Evolutionary conservation across 2,329 filamentous ascomycete species (phyloP).

Genomic region (Beauveria australis): DNA sequence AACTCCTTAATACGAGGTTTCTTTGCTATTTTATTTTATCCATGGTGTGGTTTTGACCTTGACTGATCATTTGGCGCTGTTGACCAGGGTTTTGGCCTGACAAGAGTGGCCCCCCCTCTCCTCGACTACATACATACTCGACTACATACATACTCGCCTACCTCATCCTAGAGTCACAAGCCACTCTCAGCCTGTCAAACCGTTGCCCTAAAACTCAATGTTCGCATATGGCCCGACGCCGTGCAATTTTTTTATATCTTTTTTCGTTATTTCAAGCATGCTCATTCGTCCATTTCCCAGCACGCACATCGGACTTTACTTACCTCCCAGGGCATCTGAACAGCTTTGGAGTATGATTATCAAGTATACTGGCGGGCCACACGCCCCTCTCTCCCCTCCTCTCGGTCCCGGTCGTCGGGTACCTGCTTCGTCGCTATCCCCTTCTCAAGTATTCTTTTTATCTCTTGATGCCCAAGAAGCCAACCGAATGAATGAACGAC

Average conservation of each 20-base stretch:
- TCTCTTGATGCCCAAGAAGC: conserved; percentile 1
- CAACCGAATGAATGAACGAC: neutral
- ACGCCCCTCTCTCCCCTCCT: neutral
- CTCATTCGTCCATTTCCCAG: neutral
- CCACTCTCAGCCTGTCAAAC: conserved; percentile 2
- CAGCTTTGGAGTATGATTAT: neutral
- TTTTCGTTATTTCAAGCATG: neutral
- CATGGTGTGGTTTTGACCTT: neutral
- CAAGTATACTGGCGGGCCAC: neutral
- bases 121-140: neutral
- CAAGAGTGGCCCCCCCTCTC: neutral
- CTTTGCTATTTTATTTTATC: neutral
- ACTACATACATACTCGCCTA: neutral
- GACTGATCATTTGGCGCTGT: neutral
- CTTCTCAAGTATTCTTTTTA: too few species aligned
- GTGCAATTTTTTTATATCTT: neutral
- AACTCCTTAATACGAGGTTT: too few species aligned
- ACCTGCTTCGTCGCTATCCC: neutral
- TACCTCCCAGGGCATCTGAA: neutral
- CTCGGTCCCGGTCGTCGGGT: neutral
- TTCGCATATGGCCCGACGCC: neutral
- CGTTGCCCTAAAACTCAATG: neutral
- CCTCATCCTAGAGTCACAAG: neutral
- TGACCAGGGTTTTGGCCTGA: neutral
- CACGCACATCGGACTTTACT: neutral